These are phyloP conservation scores for Uronychia setigera DNA, from an alignment of 73 alveolate species.

Conservation along the genomic window DNA sequence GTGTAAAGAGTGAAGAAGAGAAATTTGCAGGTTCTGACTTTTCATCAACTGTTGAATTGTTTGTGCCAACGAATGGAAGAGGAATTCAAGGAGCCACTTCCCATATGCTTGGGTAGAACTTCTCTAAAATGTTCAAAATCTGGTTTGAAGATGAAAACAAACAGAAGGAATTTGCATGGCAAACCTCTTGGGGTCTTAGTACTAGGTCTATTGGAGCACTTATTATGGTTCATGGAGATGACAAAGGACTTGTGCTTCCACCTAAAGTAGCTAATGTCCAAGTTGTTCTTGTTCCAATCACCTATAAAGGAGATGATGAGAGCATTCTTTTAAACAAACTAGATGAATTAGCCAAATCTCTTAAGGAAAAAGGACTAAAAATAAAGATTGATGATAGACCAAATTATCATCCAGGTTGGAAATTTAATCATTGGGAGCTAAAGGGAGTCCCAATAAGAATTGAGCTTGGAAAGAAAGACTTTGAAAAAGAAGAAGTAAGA, in stretches of 20 bases:
- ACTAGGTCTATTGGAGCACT: slow-evolving; percentile 97
- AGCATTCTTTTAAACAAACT: slow-evolving; percentile 69
- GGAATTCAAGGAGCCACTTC: slow-evolving; percentile 99
- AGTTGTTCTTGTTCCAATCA: slow-evolving; percentile 97
- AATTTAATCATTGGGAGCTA: slow-evolving; percentile 99
- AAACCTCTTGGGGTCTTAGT: slow-evolving; percentile 99
- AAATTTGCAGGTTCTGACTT: slow-evolving; percentile 99
- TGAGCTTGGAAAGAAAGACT: slow-evolving; percentile 96
- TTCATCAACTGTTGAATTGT: slow-evolving; percentile 96
- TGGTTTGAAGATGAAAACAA: slow-evolving; percentile 94
- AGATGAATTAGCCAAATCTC: slow-evolving; percentile 65
- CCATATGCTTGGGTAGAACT: slow-evolving; percentile 99
- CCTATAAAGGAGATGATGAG: slow-evolving; percentile 82
- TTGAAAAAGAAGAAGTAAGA: slow-evolving; percentile 73
- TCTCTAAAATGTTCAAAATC: slow-evolving; percentile 98
- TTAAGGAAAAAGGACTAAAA: slow-evolving; percentile 78
- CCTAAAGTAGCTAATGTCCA: slow-evolving; percentile 98
- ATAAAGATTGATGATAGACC: slow-evolving; percentile 96
- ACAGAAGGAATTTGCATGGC: slow-evolving; percentile 91
- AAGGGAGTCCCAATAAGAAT: slow-evolving; percentile 99
- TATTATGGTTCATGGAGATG: slow-evolving; percentile 99
- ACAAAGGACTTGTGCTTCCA: slow-evolving; percentile 99
- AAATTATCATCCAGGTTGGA: slow-evolving; percentile 99
- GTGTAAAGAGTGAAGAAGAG: slow-evolving; percentile 97
- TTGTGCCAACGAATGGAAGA: slow-evolving; percentile 98